Conservation (phyloP, 768 basidiomycete species). For the Boletus reticulatus region DNA sequence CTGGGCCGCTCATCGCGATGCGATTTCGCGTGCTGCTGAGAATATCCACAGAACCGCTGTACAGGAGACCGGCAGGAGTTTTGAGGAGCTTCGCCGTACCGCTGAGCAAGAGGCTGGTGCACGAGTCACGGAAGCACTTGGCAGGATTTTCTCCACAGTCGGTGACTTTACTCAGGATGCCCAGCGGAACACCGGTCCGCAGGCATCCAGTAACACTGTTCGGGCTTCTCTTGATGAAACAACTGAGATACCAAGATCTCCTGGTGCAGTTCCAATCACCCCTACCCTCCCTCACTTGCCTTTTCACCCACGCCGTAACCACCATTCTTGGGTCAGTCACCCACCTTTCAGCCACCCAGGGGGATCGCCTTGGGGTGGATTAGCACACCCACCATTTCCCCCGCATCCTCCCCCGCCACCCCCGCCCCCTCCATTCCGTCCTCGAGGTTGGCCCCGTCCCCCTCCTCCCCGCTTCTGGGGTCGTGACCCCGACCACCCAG, state of each 20-base stretch:
- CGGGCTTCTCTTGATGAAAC: background rate
- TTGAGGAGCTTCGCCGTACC: slow-evolving; percentile 43
- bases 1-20: slow-evolving; percentile 62
- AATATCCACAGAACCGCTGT: slow-evolving; percentile 48
- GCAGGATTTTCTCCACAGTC: slow-evolving; percentile 55
- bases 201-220: background rate
- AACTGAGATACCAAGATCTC: slow-evolving; percentile 5
- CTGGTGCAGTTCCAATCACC: slow-evolving; percentile 9
- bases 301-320: slow-evolving; percentile 18
- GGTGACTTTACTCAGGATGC: slow-evolving; percentile 32
- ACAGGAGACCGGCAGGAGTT: slow-evolving; percentile 36
- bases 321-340: slow-evolving; percentile 25
- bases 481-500: slow-evolving; percentile 2
- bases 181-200: slow-evolving; percentile 5
- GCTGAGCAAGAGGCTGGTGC: slow-evolving; percentile 66
- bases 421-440: background rate
- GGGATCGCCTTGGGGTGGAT: slow-evolving; percentile 17
- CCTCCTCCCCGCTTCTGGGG: slow-evolving; percentile 23
- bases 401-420: slow-evolving; percentile 18
- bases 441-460: slow-evolving; percentile 25
- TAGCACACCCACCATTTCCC: slow-evolving; percentile 16
- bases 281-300: slow-evolving; percentile 18
- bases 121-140: slow-evolving; percentile 62
- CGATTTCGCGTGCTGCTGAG: slow-evolving; percentile 56
- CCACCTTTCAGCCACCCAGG: slow-evolving; percentile 5